Percentiles rank a stretch among this genome's conserved stretches.
phyloP scores from a whole-genome alignment of 768 basidiomycete species.

The Calocera viscosa region DNA sequence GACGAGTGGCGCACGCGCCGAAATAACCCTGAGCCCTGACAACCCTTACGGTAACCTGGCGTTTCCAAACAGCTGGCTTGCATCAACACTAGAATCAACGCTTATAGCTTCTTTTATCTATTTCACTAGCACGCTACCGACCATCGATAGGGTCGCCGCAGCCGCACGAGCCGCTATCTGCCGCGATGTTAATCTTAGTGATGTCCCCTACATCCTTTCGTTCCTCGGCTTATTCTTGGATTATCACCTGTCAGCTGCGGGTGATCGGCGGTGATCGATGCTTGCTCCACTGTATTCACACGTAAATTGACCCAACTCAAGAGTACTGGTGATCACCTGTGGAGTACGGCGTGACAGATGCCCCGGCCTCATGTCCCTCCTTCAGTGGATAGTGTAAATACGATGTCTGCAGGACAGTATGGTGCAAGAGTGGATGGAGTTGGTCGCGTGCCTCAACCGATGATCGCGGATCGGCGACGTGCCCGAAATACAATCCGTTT shows the following conservation, averaged over 20 bases:
- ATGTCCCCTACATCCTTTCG: not conserved
- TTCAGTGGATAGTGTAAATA: no score
- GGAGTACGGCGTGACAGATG: no score
- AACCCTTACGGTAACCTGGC: not conserved
- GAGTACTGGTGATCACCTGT: no score
- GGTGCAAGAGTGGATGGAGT: no score
- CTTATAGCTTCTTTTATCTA: not conserved
- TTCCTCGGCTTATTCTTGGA: not conserved
- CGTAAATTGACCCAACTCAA: not conserved
- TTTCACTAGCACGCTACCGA: not conserved
- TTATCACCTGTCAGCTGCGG: not conserved
- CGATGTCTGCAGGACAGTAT: no score
- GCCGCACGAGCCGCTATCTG: no score
- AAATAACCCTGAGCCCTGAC: not conserved
- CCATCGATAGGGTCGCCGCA: no score
- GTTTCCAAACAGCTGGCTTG: not conserved
- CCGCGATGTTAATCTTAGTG: no score
- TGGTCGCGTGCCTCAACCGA: no score
- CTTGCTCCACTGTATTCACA: not conserved
- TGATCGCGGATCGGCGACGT: no score
- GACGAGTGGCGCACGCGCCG: not conserved
- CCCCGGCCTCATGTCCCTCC: no score
- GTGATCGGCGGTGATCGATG: not conserved
- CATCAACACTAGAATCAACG: not conserved
- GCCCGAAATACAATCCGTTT: no score